Evolutionary conservation across 441 rosid genomes (phyloP), one percentile per base, ranked within the genome.

Genomic region (Rhodomyrtus psidioides): DNA sequence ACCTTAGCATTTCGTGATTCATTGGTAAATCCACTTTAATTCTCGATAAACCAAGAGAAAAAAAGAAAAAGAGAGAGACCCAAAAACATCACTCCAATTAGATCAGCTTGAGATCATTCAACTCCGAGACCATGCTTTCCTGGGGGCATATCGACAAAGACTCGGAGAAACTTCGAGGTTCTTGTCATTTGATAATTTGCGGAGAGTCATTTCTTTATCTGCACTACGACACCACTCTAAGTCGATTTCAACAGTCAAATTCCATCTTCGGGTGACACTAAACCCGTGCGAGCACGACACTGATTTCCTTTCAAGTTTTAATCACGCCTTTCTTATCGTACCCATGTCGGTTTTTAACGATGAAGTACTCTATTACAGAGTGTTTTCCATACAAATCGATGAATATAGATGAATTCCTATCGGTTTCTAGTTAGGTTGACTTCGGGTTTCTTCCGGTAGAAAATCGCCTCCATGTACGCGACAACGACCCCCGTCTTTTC

Each of bases 391-490:
- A 60, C 21, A 30, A 28, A 62, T 30, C 2, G 0, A 16, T 8
- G 75, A 9, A 30, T 6, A 17, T 17, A 17, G 7, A 8, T 27
- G 0, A 1, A 59, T 14, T 27, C 12, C 7, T 7, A 9, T 30
- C 6, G n/a, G 5, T 57, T 10, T 26, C 6, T 26, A 26, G 6
- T 26, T 26, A 26, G 4, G 15, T 57, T 2, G 27, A 26, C 6
- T 2, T 2, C 7, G 7, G 6, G 6, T 34, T 19, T 65, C 2
- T 21, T 12, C 0, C 12, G 0, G 12, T 34, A 1, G 23, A 65
- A 3, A 34, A 62, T 62, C 3, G 12, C 27, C n/a, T 27, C 13
- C 6, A 12, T 56, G 21, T 8, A 21, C 57, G 26, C 1, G 1
- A 62, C 12, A 9, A 17, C 1, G 12, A 42, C 44, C 44, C 75